These are phyloP conservation scores for Amphibolis antarctica DNA, from an alignment of 106 monocot genomes.

Conservation along the genomic window DNA sequence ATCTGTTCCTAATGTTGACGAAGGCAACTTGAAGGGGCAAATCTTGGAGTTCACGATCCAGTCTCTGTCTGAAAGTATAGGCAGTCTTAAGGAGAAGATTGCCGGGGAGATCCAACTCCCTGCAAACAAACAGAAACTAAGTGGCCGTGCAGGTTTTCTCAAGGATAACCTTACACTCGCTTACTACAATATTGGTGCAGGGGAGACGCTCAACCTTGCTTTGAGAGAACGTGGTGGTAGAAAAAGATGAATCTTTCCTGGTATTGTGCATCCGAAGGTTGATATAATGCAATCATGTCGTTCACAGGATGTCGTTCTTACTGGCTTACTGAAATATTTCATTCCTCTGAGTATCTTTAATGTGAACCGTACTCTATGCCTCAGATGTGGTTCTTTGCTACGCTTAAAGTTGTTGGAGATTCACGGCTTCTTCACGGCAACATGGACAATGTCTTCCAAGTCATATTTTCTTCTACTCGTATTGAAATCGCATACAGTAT, in stretches of 20 bases:
- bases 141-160: slow-evolving; percentile 79
- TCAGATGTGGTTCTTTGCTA: slow-evolving; percentile 9
- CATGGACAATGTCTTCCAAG: neutral
- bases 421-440: slow-evolving; percentile 1
- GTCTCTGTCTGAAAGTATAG: slow-evolving; percentile 74
- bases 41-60: slow-evolving; percentile 67
- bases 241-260: slow-evolving; percentile 57
- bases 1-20: slow-evolving; percentile 87
- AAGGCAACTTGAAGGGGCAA: slow-evolving; percentile 93
- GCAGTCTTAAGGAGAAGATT: slow-evolving; percentile 96
- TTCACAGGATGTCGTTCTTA: neutral
- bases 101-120: slow-evolving; percentile 93
- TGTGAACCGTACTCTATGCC: neutral
- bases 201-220: slow-evolving; percentile 65
- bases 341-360: neutral
- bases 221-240: slow-evolving; percentile 98
- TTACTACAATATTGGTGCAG: slow-evolving; percentile 78
- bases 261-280: slow-evolving; percentile 11
- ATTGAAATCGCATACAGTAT: neutral
- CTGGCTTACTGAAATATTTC: neutral
- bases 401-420: neutral
- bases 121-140: slow-evolving; percentile 94
- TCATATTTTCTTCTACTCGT: too few relatives aligned
- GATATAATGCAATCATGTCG: slow-evolving; percentile 2
- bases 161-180: slow-evolving; percentile 94